These are phyloP conservation scores for Tirmania nivea DNA, from an alignment of 495 filamentous ascomycete species.

Conservation along the genomic window DNA sequence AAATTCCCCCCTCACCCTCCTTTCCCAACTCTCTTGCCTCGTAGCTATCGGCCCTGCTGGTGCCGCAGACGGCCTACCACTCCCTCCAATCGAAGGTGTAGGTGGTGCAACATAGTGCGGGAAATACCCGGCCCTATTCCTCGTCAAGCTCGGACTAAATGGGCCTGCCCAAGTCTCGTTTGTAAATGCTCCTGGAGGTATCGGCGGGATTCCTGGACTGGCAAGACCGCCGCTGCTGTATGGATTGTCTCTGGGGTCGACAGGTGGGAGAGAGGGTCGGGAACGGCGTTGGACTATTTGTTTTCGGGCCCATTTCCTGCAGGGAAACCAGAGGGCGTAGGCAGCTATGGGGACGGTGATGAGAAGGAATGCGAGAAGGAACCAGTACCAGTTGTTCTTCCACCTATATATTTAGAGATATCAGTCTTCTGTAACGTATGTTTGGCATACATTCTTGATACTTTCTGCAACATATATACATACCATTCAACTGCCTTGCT, in stretches of 20 bases:
- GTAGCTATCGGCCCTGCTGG: neutral
- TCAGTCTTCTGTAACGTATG: neutral
- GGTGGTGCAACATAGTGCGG: neutral
- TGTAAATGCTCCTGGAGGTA: neutral
- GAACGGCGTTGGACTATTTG: slow-evolving; percentile 8
- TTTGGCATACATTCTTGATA: neutral
- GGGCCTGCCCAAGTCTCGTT: neutral
- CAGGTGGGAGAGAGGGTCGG: neutral
- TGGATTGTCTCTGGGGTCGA: neutral
- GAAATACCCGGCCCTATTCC: neutral
- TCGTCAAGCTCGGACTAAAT: neutral
- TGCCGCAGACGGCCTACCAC: neutral
- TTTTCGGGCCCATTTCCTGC: slow-evolving; percentile 12
- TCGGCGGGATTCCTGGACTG: neutral
- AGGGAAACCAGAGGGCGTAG: slow-evolving; percentile 13
- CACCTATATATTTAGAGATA: slow-evolving; percentile 6
- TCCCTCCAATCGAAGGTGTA: neutral
- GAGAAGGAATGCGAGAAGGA: slow-evolving; percentile 14
- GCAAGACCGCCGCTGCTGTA: neutral
- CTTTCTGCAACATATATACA: neutral
- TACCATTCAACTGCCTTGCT: slow-evolving; percentile 2
- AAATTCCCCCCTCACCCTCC: slow-evolving; percentile 10
- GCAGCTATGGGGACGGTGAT: slow-evolving; percentile 10
- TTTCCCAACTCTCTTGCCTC: slow-evolving; percentile 16
- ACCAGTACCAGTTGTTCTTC: slow-evolving; percentile 13